Percentiles rank a stretch among this genome's conserved stretches.
phyloP scores from a whole-genome alignment of 2,329 filamentous ascomycete species.

The Cordyceps javanica region DNA sequence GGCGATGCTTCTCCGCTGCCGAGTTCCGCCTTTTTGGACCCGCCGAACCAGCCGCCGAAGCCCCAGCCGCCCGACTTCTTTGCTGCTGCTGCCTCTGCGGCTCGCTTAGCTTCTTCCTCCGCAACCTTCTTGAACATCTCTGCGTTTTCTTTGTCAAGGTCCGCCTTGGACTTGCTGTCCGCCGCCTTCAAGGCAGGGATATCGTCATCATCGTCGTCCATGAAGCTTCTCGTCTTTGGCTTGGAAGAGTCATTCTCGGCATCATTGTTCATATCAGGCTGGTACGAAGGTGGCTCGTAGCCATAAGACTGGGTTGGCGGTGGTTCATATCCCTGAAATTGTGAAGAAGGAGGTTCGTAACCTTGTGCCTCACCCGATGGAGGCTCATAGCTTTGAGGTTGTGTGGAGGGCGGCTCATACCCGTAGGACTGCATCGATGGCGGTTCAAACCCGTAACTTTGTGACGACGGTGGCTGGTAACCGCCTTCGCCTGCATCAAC shows the following conservation, averaged over 20 bases:
- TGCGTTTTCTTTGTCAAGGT: slow-evolving; percentile 72
- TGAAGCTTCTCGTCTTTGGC: slow-evolving; percentile 69
- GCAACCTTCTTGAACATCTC: slow-evolving; percentile 82
- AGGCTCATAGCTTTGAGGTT: neutral
- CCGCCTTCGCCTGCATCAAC: slow-evolving; percentile 15
- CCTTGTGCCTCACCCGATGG: neutral
- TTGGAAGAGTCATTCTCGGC: slow-evolving; percentile 46
- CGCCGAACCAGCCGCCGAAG: slow-evolving; percentile 79
- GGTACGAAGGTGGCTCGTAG: slow-evolving; percentile 53
- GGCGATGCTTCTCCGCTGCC: slow-evolving; percentile 33
- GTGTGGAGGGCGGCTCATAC: slow-evolving; percentile 1
- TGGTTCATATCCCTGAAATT: slow-evolving; percentile 47
- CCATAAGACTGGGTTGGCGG: slow-evolving; percentile 55
- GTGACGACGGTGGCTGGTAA: slow-evolving; percentile 1
- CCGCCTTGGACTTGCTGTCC: slow-evolving; percentile 53
- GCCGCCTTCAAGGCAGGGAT: slow-evolving; percentile 45
- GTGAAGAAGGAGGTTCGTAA: slow-evolving; percentile 7
- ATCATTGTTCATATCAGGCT: slow-evolving; percentile 40
- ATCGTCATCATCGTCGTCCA: slow-evolving; percentile 77
- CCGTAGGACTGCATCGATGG: slow-evolving; percentile 3
- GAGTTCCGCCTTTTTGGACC: slow-evolving; percentile 46
- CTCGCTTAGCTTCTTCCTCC: slow-evolving; percentile 64
- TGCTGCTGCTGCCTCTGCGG: slow-evolving; percentile 36
- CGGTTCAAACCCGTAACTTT: slow-evolving; percentile 4
- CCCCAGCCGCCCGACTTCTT: slow-evolving; percentile 64